Percentiles rank a stretch among this genome's conserved stretches.
Evolutionary conservation across 1,139 yeast genomes (phyloP).

Genomic region (Hansenula sp.): DNA sequence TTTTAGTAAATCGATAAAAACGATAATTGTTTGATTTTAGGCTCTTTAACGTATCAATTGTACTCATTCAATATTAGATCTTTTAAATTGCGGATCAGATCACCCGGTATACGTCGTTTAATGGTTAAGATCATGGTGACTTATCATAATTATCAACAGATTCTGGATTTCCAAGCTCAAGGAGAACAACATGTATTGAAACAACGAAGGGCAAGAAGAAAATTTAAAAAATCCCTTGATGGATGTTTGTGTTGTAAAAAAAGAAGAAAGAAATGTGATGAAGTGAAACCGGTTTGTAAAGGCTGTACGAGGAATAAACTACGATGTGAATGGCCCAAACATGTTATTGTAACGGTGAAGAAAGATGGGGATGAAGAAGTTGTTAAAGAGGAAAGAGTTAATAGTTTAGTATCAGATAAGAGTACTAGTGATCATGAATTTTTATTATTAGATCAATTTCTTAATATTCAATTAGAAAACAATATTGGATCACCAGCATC

Average conservation of each 20-base stretch:
- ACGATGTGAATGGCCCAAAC: conserved; percentile 17
- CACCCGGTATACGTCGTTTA: too few relatives aligned
- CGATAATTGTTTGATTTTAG: too few relatives aligned
- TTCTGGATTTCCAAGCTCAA: conserved; percentile 12
- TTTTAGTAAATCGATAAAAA: too few relatives aligned
- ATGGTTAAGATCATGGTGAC: background rate
- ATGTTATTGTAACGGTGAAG: background rate
- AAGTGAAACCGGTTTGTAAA: conserved; percentile 34
- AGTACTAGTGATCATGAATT: conserved; percentile 6
- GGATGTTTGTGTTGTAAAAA: conserved; percentile 44
- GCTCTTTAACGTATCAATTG: too few relatives aligned
- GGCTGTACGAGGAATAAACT: conserved; percentile 11
- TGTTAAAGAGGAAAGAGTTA: too few relatives aligned
- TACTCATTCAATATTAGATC: too few relatives aligned
- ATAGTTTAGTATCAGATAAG: too few relatives aligned
- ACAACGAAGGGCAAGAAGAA: conserved; percentile 10
- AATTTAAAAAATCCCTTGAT: conserved; percentile 28
- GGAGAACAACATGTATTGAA: conserved; percentile 5
- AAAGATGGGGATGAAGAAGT: background rate
- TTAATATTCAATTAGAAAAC: conserved; percentile 5
- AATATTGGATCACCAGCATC: background rate
- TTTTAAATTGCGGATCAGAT: too few relatives aligned
- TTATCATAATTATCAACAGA: conserved; percentile 19
- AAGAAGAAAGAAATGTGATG: conserved; percentile 45
- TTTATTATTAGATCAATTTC: conserved; percentile 15